Evolutionary conservation across 2,329 filamentous ascomycete species (phyloP).

Genomic region (Colletotrichum cordylinicola): DNA sequence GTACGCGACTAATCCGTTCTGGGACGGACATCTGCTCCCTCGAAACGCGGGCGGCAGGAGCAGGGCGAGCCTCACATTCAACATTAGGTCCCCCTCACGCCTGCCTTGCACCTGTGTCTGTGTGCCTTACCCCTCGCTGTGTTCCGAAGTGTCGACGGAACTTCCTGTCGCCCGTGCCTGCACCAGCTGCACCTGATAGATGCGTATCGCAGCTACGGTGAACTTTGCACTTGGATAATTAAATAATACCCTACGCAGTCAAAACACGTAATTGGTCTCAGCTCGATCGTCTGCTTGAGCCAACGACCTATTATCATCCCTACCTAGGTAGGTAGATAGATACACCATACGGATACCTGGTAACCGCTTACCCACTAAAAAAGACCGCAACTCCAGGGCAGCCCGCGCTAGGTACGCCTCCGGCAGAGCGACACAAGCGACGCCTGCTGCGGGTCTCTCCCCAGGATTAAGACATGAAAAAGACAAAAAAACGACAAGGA

Average conservation of each 20-base stretch:
- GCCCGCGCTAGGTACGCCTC: neutral
- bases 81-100: neutral
- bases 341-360: neutral
- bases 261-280: neutral
- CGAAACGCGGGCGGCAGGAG: neutral
- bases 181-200: neutral
- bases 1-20: neutral
- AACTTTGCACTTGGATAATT: neutral
- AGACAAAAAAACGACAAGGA: neutral
- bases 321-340: neutral
- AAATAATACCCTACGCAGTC: neutral
- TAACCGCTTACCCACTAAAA: neutral
- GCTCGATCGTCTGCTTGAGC: neutral
- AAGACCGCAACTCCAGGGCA: neutral
- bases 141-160: neutral
- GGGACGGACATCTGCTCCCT: neutral
- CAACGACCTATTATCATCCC: neutral
- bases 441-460: neutral
- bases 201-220: neutral
- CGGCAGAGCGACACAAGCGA: conserved; percentile 18
- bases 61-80: neutral
- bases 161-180: neutral
- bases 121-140: neutral
- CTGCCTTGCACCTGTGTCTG: neutral
- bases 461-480: neutral